Conservation (phyloP, 805 yeast species). For the Vanderwaltozyma verrucispora region DNA sequence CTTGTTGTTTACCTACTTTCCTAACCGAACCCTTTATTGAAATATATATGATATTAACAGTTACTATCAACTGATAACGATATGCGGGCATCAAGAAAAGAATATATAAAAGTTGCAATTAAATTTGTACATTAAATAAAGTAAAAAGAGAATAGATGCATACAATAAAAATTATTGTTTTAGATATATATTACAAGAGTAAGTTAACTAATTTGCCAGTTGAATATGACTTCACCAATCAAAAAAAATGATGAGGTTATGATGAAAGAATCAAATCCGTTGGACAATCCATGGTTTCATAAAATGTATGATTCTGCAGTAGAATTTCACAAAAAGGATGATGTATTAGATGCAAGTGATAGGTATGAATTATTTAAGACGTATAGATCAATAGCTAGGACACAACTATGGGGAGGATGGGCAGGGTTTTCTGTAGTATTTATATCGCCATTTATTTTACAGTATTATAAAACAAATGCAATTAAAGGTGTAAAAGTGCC, state of each 20-base stretch:
- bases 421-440: conserved; percentile 33
- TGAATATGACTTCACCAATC: background rate
- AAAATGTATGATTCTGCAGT: conserved; percentile 36
- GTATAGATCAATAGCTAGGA: conserved; percentile 29
- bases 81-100: no score
- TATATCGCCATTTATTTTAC: conserved; percentile 33
- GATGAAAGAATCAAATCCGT: background rate
- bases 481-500: conserved; percentile 33
- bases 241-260: no score
- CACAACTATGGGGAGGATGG: conserved; percentile 32
- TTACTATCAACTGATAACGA: no score
- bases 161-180: no score
- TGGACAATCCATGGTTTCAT: conserved; percentile 26
- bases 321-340: conserved; percentile 41
- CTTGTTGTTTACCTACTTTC: no score
- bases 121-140: no score
- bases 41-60: no score
- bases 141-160: no score
- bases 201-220: no score
- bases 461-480: conserved; percentile 26
- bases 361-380: conserved; percentile 33
- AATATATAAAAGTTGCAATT: no score
- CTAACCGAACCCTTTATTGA: no score
- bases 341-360: conserved; percentile 32
- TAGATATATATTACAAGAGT: no score